Percentiles rank a stretch among this genome's conserved stretches.
Evolutionary conservation across 345 rosid genomes (phyloP).

Genomic region (Dipteronia sinensis): DNA sequence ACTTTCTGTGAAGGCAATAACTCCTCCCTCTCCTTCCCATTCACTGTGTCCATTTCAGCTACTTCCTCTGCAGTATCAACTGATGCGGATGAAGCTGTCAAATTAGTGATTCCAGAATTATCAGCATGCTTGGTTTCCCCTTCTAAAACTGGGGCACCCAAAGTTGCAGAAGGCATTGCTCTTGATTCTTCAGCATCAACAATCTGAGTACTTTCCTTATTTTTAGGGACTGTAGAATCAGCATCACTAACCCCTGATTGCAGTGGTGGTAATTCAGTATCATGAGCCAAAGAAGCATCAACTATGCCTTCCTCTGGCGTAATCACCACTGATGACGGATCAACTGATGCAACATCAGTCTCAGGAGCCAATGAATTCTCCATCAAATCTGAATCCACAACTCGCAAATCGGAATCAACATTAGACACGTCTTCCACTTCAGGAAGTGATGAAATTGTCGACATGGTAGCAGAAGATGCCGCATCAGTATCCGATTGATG

Average conservation of each 20-base stretch:
- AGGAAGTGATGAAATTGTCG: slow-evolving; percentile 22
- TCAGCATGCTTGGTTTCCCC: slow-evolving; percentile 36
- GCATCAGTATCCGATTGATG: slow-evolving; percentile 55
- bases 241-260: slow-evolving; percentile 18
- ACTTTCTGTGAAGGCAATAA: slow-evolving; percentile 35
- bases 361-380: slow-evolving; percentile 36
- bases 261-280: slow-evolving; percentile 25
- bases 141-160: slow-evolving; percentile 34
- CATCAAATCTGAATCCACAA: slow-evolving; percentile 29
- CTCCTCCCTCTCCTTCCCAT: slow-evolving; percentile 36
- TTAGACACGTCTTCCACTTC: slow-evolving; percentile 43
- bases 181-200: slow-evolving; percentile 24
- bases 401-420: slow-evolving; percentile 28
- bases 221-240: slow-evolving; percentile 30
- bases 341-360: slow-evolving; percentile 33
- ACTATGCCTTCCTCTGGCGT: slow-evolving; percentile 29
- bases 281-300: slow-evolving; percentile 25
- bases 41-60: slow-evolving; percentile 30
- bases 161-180: slow-evolving; percentile 18
- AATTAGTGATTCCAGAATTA: slow-evolving; percentile 21
- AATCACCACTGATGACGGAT: slow-evolving; percentile 29
- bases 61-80: slow-evolving; percentile 30
- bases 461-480: slow-evolving; percentile 28
- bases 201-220: slow-evolving; percentile 31
- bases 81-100: slow-evolving; percentile 16